Evolutionary conservation across 257 asterid genomes (phyloP), one percentile per base, ranked within the genome.

Genomic region (Plectranthus barbatus): DNA sequence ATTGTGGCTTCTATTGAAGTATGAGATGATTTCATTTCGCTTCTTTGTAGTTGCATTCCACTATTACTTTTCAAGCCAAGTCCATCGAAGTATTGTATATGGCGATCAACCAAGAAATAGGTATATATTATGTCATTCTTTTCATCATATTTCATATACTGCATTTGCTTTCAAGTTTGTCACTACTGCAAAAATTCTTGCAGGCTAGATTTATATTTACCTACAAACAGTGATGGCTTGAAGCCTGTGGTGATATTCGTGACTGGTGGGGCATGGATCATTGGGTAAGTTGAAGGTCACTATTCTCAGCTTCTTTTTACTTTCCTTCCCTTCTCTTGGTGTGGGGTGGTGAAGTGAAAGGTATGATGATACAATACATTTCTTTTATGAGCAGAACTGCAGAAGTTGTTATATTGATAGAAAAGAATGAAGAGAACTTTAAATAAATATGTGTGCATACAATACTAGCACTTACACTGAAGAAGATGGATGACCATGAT

Each of bases 201-300:
- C 94, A 93, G 99, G 81, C 70, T 93, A 84, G 99, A 93, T 88
- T 76, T 93, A 60, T 90, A 86, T 81, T 77, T 93, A 72, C 99
- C 99, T n/a, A 50, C 64, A 63, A 68, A 67, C 54, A 60, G 51
- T 15, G 81, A 84, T 65, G 75, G 76, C 41, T 80, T 66, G 74
- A 90, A 90, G 84, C 96, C 99, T 58, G 90, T 93, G 72, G 95
- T 86, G 72, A 85, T 73, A 65, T 93, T 93, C 70, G 96, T 93
- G 31, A 93, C 99, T 71, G 99, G 99, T 62, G 99, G 99, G 49
- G 99, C 99, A 51, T 93, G 99, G 99, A 90, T 90, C 73, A 93
- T 93, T 58, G 99, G 99, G 99, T 82, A 66, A 62, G 79, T 65
- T 11, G 24, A 75, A 39, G 60, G 50, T 41, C 64, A 39, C 58